Evolutionary conservation across 768 basidiomycete species (phyloP), one percentile per base, ranked within the genome.

Genomic region (Agrocybe pediades): DNA sequence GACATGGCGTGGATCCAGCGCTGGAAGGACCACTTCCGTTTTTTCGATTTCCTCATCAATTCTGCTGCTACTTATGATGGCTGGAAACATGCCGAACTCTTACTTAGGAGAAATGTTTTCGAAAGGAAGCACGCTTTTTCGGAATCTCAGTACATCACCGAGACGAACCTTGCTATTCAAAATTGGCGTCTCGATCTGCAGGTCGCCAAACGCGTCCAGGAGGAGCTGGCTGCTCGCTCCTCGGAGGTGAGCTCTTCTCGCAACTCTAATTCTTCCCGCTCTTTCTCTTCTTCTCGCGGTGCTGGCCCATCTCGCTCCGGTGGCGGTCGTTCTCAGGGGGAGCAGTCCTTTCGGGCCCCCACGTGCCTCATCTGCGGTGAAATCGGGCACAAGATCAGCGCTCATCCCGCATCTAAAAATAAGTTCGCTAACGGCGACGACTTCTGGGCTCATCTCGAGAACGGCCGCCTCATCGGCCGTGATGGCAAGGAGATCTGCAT

Each of bases 341-440:
- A 36, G 3, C 33, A 36, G n/a, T 36, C 33, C 33, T 36, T 36
- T 36, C 33, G 33, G n/a, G 27, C 62, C 11, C 16, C 57, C 39
- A 51, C 41, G 49, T 70, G 68, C 59, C 33, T 65, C 20, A 26
- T 59, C 21, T 68, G 68, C 45, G 60, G 45, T 27, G 46, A 60
- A 20, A 27, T 9, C 5, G 51, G 53, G 0, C 69, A 70, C 61
- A 53, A 19, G 24, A 46, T 64, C 40, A 19, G 19, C n/a, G 16
- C 54, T 11, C 64, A 66, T 40, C 46, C 62, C 0, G 20, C 13
- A 3, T 26, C 26, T n/a, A 25, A n/a, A 9, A 26, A 33, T 5
- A 24, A 21, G 2, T 49, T 49, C 41, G 6, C 48, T 5, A 40
- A 49, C 36, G 48, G 48, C 6, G n/a, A 36, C 3, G 2, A 5